Evolutionary conservation across 2,329 filamentous ascomycete genomes (phyloP).

Genomic region (Arachnomyces sp.): DNA sequence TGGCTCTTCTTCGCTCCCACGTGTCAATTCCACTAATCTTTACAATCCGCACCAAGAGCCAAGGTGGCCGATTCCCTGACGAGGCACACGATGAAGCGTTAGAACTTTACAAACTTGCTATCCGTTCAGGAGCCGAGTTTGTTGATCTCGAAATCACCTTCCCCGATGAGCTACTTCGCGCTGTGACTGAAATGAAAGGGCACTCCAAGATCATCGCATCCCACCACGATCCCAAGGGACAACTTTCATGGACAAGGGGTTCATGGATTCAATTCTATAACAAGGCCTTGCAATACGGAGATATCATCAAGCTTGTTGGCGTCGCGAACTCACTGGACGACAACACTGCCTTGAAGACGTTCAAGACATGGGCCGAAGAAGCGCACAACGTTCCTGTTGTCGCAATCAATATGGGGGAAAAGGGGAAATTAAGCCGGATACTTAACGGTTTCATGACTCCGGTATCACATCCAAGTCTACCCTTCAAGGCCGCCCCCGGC

Average conservation of each 20-base stretch:
- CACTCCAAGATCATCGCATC: conserved; percentile 83
- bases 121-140: conserved; percentile 82
- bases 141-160: conserved; percentile 87
- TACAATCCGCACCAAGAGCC: conserved; percentile 74
- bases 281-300: conserved; percentile 76
- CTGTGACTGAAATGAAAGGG: conserved; percentile 60
- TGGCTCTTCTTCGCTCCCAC: conserved; percentile 65
- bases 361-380: conserved; percentile 66
- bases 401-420: conserved; percentile 86
- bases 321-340: conserved; percentile 67
- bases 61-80: conserved; percentile 85
- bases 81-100: conserved; percentile 60
- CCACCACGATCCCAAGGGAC: conserved; percentile 76
- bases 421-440: conserved; percentile 81
- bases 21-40: conserved; percentile 79
- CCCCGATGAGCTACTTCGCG: conserved; percentile 63
- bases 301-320: conserved; percentile 90
- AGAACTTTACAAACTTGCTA: conserved; percentile 65
- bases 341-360: conserved; percentile 75
- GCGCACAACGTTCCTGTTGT: conserved; percentile 79
- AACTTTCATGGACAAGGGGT: conserved; percentile 82
- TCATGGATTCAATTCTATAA: conserved; percentile 90
- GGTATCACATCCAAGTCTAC: conserved; percentile 80
- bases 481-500: conserved; percentile 86
- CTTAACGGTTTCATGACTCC: conserved; percentile 91